Conservation (phyloP, 345 rosid species). For the Nephelium lappaceum region DNA sequence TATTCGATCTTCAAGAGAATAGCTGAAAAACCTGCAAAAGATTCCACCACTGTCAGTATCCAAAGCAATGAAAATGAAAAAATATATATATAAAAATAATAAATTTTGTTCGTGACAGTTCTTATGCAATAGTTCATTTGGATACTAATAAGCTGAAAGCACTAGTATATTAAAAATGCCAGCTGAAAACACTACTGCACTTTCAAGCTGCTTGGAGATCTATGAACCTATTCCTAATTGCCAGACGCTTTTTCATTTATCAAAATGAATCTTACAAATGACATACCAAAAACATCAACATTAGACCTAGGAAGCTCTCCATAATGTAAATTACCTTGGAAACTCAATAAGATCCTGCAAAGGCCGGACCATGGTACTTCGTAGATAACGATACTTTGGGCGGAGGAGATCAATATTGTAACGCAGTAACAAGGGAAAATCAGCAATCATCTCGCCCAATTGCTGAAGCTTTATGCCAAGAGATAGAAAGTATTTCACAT, state of each 20-base stretch:
- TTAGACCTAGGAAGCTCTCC: background rate
- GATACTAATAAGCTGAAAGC: background rate
- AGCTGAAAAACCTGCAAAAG: constrained; percentile 81
- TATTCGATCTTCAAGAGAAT: constrained; percentile 78
- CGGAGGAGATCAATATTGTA: constrained; percentile 72
- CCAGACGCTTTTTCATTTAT: background rate
- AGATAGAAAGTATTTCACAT: constrained; percentile 71
- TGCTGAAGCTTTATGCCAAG: constrained; percentile 65
- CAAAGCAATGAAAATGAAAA: background rate
- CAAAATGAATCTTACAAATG: background rate
- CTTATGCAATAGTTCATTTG: background rate
- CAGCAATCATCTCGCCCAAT: constrained; percentile 86
- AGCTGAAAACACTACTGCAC: background rate
- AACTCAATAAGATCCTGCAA: constrained; percentile 83
- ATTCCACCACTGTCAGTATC: constrained; percentile 19
- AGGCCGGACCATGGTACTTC: constrained; percentile 85
- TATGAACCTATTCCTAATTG: background rate
- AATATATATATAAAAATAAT: background rate
- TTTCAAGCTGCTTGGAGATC: background rate
- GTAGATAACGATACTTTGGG: constrained; percentile 77
- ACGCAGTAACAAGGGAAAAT: constrained; percentile 84
- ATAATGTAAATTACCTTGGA: constrained; percentile 61
- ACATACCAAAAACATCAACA: background rate
- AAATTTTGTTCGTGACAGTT: background rate
- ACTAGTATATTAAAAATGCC: too few species aligned